Evolutionary conservation across 768 basidiomycete species (phyloP).

Genomic region (Panaeolus papilionaceus): DNA sequence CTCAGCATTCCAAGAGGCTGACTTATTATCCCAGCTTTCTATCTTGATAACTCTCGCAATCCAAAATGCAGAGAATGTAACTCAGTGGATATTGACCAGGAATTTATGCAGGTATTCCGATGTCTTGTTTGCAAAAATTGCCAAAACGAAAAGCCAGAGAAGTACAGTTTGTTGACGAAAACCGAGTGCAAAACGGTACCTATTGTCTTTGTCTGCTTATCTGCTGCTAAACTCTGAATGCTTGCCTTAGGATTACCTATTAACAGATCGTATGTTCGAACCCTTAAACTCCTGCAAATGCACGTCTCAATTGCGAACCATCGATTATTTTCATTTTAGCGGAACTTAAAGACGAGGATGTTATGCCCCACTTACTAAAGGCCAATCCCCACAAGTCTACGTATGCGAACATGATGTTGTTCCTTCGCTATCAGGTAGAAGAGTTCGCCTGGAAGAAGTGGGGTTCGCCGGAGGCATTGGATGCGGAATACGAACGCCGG

Average conservation of each 20-base stretch:
- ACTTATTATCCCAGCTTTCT: conserved; percentile 62
- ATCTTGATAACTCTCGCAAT: conserved; percentile 73
- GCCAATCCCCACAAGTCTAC: conserved; percentile 95
- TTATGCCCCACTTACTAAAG: conserved; percentile 91
- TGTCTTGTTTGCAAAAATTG: conserved; percentile 89
- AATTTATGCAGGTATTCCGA: conserved; percentile 81
- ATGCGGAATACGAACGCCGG: conserved; percentile 84
- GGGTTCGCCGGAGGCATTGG: conserved; percentile 92
- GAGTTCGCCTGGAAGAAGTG: conserved; percentile 98
- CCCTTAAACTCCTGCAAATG: background rate
- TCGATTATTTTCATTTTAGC: conserved; percentile 51
- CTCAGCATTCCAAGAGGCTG: background rate
- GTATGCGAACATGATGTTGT: conserved; percentile 99
- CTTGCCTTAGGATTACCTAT: conserved; percentile 80
- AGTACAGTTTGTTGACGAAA: conserved; percentile 95
- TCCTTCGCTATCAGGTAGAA: conserved; percentile 92
- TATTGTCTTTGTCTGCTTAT: conserved; percentile 9
- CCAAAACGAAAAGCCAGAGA: conserved; percentile 89
- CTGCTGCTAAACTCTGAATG: conserved; percentile 19
- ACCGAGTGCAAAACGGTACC: conserved; percentile 96
- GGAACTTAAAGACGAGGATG: conserved; percentile 90
- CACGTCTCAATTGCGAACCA: background rate
- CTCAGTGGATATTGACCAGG: conserved; percentile 88
- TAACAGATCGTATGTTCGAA: conserved; percentile 80
- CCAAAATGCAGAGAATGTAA: conserved; percentile 88